Conservation (phyloP, 345 rosid species). For the Acer yangbiense region DNA sequence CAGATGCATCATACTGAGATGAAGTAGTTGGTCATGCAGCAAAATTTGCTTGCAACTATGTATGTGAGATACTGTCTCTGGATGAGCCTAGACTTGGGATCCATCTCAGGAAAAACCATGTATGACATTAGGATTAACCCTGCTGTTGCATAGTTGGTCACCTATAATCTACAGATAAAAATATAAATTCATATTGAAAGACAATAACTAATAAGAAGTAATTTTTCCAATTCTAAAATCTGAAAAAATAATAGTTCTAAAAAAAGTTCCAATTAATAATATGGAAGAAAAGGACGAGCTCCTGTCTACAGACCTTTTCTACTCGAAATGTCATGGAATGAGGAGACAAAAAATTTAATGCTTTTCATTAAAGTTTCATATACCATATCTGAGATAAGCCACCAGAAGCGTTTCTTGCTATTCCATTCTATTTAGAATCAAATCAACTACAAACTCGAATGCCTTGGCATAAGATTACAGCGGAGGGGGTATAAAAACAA, state of each 20-base stretch:
- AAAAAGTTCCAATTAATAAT: too few species aligned
- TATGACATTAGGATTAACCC: too few species aligned
- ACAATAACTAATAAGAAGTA: too few species aligned
- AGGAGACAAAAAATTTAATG: neutral
- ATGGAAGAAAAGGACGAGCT: too few species aligned
- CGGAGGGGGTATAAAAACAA: neutral
- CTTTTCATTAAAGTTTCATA: neutral
- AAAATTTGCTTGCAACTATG: neutral
- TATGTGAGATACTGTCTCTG: neutral
- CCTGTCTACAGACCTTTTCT: too few species aligned
- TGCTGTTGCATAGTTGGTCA: too few species aligned
- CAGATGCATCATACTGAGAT: neutral
- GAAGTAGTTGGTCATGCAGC: neutral
- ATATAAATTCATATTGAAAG: too few species aligned
- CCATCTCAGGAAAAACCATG: neutral
- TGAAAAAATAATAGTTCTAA: too few species aligned
- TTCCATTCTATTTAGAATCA: neutral
- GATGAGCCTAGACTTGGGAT: neutral
- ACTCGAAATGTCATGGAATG: neutral
- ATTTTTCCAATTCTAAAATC: too few species aligned
- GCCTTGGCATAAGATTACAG: neutral
- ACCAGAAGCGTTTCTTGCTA: neutral
- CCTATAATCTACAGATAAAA: too few species aligned
- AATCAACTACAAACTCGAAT: neutral
- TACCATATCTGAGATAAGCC: neutral